Base-by-base conservation (phyloP, 768 basidiomycete genomes). In the Gymnopilus junonius region DNA sequence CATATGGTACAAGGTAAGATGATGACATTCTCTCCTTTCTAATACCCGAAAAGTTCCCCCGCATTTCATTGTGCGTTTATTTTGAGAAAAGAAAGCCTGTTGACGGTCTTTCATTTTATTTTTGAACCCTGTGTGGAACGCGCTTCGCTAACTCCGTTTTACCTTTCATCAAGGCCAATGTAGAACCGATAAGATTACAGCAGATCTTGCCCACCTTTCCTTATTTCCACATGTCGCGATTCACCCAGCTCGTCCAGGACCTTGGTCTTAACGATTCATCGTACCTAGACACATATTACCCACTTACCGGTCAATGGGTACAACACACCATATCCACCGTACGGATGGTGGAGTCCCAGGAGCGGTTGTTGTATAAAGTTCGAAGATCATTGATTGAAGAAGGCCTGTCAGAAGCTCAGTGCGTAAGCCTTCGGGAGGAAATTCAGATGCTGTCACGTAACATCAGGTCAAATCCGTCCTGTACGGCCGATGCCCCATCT, bases 1-100 rank as follows among this genome's bases (percentile, higher is more conserved):
- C 56, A 83, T 89, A 62, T 90, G 89, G 89, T 88, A 89, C 76
- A 85, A 87, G 77, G 86, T 87, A 63, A 66, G 73, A 63, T 37
- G 46, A 61, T 59, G 55, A n/a, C n/a, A n/a, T n/a, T n/a, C n/a
- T n/a, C n/a, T 45, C 37, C 25, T 34, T 50, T 12, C 15, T 35
- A 55, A 55, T 55, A 40, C 58, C 58, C 58, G 51, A 57, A 15
- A 48, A 55, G 42, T 35, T 45, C 40, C 56, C 45, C 43, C 58
- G 61, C 29, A 51, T 51, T 51, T 51, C 48, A 29, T 51, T 51
- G 48, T 48, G 48, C 48, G 48, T 51, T 62, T 60, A 43, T 55
- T 65, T 61, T 65, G 46, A 53, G 57, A 55, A 48, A 32, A 59
- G 25, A 37, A 46, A 27, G n/a, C 51, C 8, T 32, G 48, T 51